These are phyloP conservation scores for Fonsecaea monophora DNA, from an alignment of 2,329 filamentous ascomycete genomes.

Conservation along the genomic window DNA sequence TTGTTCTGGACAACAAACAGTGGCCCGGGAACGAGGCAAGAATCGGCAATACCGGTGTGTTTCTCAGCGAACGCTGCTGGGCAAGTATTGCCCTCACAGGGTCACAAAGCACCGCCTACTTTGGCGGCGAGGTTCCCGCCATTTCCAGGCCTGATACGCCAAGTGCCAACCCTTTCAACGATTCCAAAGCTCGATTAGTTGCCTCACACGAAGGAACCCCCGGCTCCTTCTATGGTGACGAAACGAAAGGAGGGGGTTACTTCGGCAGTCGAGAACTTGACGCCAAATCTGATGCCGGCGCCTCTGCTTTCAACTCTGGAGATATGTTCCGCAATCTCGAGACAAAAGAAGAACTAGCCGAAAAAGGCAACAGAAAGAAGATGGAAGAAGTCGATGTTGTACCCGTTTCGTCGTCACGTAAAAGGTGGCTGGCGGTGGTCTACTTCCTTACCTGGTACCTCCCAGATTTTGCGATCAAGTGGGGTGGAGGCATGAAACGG, in stretches of 20 bases:
- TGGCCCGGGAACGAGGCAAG: slow-evolving; percentile 93
- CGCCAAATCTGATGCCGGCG: slow-evolving; percentile 86
- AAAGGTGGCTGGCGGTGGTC: slow-evolving; percentile 87
- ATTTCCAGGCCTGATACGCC: slow-evolving; percentile 67
- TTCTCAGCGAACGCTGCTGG: slow-evolving; percentile 96
- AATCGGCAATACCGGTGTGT: slow-evolving; percentile 89
- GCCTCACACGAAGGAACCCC: slow-evolving; percentile 54
- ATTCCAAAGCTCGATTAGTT: slow-evolving; percentile 65
- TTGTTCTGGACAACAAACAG: slow-evolving; percentile 87
- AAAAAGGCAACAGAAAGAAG: slow-evolving; percentile 89
- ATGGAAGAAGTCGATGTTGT: slow-evolving; percentile 89
- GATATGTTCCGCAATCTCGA: slow-evolving; percentile 99
- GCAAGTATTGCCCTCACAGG: slow-evolving; percentile 80
- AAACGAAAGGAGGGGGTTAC: slow-evolving; percentile 79
- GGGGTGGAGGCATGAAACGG: slow-evolving; percentile 82
- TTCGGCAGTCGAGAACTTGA: slow-evolving; percentile 83
- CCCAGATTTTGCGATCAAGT: slow-evolving; percentile 80
- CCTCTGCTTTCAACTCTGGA: slow-evolving; percentile 85
- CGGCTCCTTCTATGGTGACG: slow-evolving; percentile 71
- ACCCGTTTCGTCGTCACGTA: slow-evolving; percentile 77
- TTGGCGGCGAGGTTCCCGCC: slow-evolving; percentile 65
- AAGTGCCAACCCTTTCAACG: slow-evolving; percentile 54
- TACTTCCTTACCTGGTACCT: slow-evolving; percentile 85
- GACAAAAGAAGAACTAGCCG: slow-evolving; percentile 90
- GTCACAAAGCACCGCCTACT: slow-evolving; percentile 50